Evolutionary conservation across 331 rosid species (phyloP).

Genomic region (Rhamnella rubrinervis): DNA sequence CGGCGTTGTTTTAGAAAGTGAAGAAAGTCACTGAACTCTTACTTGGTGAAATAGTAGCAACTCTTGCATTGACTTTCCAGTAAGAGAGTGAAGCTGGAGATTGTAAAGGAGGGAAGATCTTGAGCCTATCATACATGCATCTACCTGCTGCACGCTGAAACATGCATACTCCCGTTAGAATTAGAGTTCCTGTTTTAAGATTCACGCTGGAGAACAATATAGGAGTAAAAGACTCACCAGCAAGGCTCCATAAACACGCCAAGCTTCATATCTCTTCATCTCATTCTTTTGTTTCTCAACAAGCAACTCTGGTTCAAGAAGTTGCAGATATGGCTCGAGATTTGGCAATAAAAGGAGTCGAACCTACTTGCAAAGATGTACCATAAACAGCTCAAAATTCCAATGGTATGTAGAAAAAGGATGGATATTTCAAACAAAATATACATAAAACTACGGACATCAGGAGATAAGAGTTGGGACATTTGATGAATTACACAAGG

Average conservation of each 20-base stretch:
- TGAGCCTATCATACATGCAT: slow-evolving; percentile 34
- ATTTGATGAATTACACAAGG: not conserved
- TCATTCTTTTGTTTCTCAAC: slow-evolving; percentile 36
- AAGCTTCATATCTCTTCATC: slow-evolving; percentile 38
- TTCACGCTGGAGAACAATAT: not conserved
- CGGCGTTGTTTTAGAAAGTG: not conserved
- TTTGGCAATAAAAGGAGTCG: slow-evolving; percentile 36
- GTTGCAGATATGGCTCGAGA: slow-evolving; percentile 31
- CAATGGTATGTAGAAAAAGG: not conserved
- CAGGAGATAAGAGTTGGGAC: not conserved
- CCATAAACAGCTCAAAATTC: not conserved
- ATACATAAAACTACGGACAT: not conserved
- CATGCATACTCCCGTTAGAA: not conserved
- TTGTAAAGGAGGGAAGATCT: slow-evolving; percentile 32
- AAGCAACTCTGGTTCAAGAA: slow-evolving; percentile 38
- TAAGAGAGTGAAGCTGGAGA: slow-evolving; percentile 19
- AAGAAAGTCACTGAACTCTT: slow-evolving; percentile 4
- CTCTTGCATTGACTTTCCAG: slow-evolving; percentile 20
- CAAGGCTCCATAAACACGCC: slow-evolving; percentile 42
- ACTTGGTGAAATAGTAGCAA: slow-evolving; percentile 17
- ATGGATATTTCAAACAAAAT: not conserved
- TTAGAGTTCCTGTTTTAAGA: not conserved
- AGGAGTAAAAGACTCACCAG: slow-evolving; percentile 25
- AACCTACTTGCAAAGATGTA: slow-evolving; percentile 21
- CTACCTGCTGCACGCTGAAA: slow-evolving; percentile 39